A percentile compares a stretch with the other conserved stretches of the same genome.
Conservation (phyloP, 1,284 basidiomycete species). For the Butyriboletus appendiculatus region DNA sequence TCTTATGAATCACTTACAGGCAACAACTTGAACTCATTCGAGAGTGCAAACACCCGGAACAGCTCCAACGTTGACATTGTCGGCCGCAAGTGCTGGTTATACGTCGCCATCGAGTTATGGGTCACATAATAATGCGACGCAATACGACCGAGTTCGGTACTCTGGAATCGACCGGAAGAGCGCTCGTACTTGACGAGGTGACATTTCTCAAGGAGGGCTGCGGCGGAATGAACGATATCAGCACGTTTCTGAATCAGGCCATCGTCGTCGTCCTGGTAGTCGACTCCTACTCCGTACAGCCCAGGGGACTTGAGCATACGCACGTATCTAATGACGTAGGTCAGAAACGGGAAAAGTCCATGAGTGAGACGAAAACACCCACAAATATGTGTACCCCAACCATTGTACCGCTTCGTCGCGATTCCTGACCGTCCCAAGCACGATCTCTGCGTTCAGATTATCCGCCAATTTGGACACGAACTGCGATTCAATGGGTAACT, state of each 20-base stretch:
- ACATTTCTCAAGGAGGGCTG: constrained; percentile 92
- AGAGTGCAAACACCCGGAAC: constrained; percentile 95
- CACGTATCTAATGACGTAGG: constrained; percentile 66
- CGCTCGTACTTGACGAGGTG: constrained; percentile 95
- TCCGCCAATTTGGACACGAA: constrained; percentile 93
- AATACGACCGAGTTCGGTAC: constrained; percentile 92
- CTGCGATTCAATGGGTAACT: constrained; percentile 96
- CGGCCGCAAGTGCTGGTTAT: constrained; percentile 92
- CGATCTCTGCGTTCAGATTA: constrained; percentile 97
- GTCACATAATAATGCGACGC: constrained; percentile 98
- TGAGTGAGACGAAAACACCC: constrained; percentile 36
- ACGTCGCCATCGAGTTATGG: constrained; percentile 94
- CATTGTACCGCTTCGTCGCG: constrained; percentile 97
- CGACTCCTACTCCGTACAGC: constrained; percentile 87
- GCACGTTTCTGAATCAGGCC: constrained; percentile 91
- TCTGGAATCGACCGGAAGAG: constrained; percentile 85
- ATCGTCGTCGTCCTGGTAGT: constrained; percentile 88
- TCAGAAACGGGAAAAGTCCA: constrained; percentile 9
- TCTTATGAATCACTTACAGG: constrained; percentile 57
- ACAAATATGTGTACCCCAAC: constrained; percentile 95
- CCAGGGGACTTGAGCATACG: constrained; percentile 92
- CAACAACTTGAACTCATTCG: constrained; percentile 95
- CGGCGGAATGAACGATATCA: constrained; percentile 94
- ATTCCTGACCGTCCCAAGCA: constrained; percentile 94
- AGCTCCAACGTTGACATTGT: constrained; percentile 90